A percentile compares a stretch with the other conserved stretches of the same genome.
Evolutionary conservation across 305 asterid species (phyloP).

Genomic region (Fraxinus latifolia): DNA sequence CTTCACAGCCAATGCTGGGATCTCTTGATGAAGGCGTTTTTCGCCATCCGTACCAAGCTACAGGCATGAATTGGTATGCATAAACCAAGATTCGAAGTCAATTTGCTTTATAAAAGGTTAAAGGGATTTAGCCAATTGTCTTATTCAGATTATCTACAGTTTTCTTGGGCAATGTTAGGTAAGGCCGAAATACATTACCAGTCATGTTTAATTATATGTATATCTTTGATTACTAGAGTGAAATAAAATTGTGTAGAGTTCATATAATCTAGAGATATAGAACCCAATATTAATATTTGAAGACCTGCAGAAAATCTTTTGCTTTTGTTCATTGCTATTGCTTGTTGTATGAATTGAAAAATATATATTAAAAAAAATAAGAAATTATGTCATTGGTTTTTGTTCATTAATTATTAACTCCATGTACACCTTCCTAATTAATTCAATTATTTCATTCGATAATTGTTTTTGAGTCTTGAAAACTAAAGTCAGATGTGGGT

Average conservation of each 20-base stretch:
- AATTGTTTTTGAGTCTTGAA: neutral
- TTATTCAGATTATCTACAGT: neutral
- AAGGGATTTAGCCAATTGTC: neutral
- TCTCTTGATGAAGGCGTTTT: conserved; percentile 61
- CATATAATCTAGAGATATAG: conserved; percentile 6
- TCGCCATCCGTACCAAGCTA: conserved; percentile 52
- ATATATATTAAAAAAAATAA: no score
- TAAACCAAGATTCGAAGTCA: conserved; percentile 9
- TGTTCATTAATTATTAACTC: neutral
- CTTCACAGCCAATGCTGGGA: conserved; percentile 56
- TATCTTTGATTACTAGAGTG: conserved; percentile 16
- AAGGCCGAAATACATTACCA: conserved; percentile 32
- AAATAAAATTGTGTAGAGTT: conserved; percentile 21
- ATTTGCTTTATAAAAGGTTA: neutral
- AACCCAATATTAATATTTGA: neutral
- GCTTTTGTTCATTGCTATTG: neutral
- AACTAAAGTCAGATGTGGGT: neutral
- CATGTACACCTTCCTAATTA: neutral
- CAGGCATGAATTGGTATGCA: conserved; percentile 69
- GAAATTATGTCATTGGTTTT: neutral
- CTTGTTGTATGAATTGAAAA: neutral
- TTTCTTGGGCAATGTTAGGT: conserved; percentile 20
- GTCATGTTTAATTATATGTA: conserved; percentile 21
- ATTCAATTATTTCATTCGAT: neutral
- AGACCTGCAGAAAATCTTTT: neutral